Evolutionary conservation across 305 asterid genomes (phyloP).

Genomic region (Fraxinus nigra): DNA sequence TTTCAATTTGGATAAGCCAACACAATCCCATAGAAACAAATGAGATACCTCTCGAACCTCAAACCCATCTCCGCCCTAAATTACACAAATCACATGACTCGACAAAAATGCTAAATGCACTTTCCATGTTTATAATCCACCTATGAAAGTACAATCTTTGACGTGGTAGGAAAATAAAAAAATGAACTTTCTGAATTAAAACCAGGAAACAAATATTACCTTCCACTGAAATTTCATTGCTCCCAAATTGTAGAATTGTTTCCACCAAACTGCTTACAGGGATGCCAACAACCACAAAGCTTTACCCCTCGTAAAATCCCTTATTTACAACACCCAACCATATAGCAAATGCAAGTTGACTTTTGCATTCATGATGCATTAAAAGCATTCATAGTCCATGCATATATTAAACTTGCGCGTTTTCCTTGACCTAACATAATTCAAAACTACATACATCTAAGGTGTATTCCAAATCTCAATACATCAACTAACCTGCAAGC

Average conservation of each 20-base stretch:
- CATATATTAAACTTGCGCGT: background rate
- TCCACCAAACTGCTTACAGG: background rate
- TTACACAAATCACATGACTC: background rate
- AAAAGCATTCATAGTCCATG: background rate
- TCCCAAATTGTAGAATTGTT: background rate
- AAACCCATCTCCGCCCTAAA: background rate
- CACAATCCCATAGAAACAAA: background rate
- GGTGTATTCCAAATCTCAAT: background rate
- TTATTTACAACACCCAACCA: background rate
- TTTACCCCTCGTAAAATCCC: background rate
- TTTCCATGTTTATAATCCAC: background rate
- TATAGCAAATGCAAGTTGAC: background rate
- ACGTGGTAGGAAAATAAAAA: background rate
- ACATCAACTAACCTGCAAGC: background rate
- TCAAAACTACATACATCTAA: background rate
- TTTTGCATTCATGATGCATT: background rate
- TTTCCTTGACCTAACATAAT: background rate
- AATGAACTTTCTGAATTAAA: background rate
- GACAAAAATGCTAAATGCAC: background rate
- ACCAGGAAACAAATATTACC: background rate
- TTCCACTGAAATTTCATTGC: background rate
- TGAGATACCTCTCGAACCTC: background rate
- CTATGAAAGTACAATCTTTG: background rate
- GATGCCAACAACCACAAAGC: background rate
- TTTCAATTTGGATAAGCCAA: background rate